Conservation (phyloP, 768 basidiomycete species). For the Lyophyllum shimeji region DNA sequence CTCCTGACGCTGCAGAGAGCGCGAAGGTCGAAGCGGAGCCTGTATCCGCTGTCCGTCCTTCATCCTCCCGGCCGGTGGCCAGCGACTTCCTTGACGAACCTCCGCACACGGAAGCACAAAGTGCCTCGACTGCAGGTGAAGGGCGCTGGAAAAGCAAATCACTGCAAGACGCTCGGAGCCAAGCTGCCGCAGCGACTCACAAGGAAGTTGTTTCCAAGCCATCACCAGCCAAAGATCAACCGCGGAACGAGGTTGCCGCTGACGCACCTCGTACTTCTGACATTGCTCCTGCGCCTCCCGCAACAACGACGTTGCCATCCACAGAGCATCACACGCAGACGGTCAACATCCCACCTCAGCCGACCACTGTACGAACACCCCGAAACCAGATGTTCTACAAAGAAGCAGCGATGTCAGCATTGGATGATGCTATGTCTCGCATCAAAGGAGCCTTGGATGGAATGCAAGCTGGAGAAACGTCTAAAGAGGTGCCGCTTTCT, state of each 20-base stretch:
- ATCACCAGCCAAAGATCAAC: neutral
- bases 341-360: conserved; percentile 22
- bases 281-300: neutral
- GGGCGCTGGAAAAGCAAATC: conserved; percentile 45
- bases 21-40: conserved; percentile 20
- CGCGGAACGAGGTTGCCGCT: neutral
- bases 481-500: conserved; percentile 26
- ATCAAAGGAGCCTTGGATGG: conserved; percentile 78
- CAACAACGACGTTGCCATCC: neutral
- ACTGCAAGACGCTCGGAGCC: neutral
- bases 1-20: conserved; percentile 24
- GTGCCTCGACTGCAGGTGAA: conserved; percentile 33
- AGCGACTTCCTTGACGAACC: conserved; percentile 73
- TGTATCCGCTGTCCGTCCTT: conserved; percentile 11
- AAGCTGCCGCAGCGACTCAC: neutral
- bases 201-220: neutral
- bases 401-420: conserved; percentile 63
- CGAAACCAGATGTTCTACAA: conserved; percentile 44
- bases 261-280: conserved; percentile 1
- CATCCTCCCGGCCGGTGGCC: conserved; percentile 52
- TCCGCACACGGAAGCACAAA: conserved; percentile 7
- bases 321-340: conserved; percentile 21
- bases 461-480: conserved; percentile 52
- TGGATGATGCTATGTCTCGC: conserved; percentile 82
- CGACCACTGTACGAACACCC: conserved; percentile 30